These are phyloP conservation scores for Trichothecium roseum DNA, from an alignment of 2,329 filamentous ascomycete genomes.

Conservation along the genomic window DNA sequence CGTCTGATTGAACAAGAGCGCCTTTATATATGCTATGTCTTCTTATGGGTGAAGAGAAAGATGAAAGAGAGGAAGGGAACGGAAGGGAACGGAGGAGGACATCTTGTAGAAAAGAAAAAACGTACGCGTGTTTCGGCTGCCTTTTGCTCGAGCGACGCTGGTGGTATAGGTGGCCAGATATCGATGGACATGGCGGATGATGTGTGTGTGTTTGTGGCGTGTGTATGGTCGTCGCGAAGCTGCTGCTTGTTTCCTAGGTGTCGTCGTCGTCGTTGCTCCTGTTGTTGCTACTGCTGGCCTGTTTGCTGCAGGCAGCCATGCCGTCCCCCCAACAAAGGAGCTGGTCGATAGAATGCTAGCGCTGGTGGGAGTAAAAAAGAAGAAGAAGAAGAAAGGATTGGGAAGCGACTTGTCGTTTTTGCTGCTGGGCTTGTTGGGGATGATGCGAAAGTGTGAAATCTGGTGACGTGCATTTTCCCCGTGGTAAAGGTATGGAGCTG, in stretches of 20 bases:
- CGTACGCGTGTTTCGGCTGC: conserved; percentile 41
- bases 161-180: conserved; percentile 46
- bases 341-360: too few relatives aligned
- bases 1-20: too few relatives aligned
- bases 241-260: conserved; percentile 1
- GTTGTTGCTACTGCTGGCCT: too few relatives aligned
- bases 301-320: conserved; percentile 5
- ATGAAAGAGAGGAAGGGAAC: neutral
- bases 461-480: too few relatives aligned
- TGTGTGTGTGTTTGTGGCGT: too few relatives aligned
- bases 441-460: too few relatives aligned
- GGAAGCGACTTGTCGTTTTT: conserved; percentile 65
- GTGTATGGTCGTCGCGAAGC: too few relatives aligned
- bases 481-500: too few relatives aligned
- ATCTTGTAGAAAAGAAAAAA: conserved; percentile 1
- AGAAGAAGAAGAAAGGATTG: too few relatives aligned
- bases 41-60: neutral
- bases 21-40: too few relatives aligned
- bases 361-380: too few relatives aligned
- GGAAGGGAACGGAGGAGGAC: neutral
- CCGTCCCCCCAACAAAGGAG: neutral
- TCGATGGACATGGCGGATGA: conserved; percentile 41
- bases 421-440: conserved; percentile 78
- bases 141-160: conserved; percentile 37
- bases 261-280: too few relatives aligned